A percentile compares a stretch with the other conserved stretches of the same genome.
Evolutionary conservation across 2,329 filamentous ascomycete species (phyloP).

Genomic region (Sporothrix pallida): DNA sequence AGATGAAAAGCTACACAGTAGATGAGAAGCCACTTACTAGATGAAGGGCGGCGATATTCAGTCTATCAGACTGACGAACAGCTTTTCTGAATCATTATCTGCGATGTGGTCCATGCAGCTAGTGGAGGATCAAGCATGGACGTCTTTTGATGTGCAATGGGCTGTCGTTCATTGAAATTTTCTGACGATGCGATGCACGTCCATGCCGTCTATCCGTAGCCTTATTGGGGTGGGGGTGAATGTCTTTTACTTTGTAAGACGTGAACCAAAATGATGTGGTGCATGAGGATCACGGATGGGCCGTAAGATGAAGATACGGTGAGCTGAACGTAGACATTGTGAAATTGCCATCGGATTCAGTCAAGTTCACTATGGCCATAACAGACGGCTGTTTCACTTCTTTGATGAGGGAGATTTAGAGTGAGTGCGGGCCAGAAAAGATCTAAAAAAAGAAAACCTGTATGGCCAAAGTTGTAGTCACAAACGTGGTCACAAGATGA

Average conservation of each 20-base stretch:
- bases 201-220: conserved; percentile 9
- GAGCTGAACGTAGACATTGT: too few relatives aligned
- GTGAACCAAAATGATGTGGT: background rate
- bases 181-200: background rate
- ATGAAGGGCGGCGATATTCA: background rate
- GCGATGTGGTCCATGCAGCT: background rate
- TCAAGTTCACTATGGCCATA: background rate
- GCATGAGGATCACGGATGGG: background rate
- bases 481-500: background rate
- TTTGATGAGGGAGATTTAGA: background rate
- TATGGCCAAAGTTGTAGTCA: background rate
- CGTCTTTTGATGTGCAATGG: background rate
- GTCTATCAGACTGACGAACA: background rate
- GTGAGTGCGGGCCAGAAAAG: background rate
- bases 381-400: background rate
- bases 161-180: conserved; percentile 8
- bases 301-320: too few relatives aligned
- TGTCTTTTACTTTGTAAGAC: background rate
- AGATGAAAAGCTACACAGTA: too few relatives aligned
- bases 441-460: background rate
- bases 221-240: background rate
- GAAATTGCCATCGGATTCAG: background rate
- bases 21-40: too few relatives aligned
- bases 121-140: conserved; percentile 13
- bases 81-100: background rate